Evolutionary conservation across 495 filamentous ascomycete species (phyloP).

Genomic region (Annulohypoxylon nitens): DNA sequence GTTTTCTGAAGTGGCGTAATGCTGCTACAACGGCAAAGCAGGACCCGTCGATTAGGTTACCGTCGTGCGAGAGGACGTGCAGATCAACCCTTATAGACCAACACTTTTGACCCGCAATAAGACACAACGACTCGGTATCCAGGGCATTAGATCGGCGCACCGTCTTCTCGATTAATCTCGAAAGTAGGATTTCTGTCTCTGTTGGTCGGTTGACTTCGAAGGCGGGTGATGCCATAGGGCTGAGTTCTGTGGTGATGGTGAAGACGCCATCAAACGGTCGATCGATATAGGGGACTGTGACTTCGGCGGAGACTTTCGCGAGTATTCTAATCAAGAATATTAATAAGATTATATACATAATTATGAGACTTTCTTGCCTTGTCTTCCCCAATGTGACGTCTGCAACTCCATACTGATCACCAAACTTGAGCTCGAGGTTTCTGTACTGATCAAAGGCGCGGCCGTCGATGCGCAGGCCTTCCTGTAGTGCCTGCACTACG

Average conservation of each 20-base stretch:
- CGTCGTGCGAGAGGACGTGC: constrained; percentile 90
- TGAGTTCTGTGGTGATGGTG: constrained; percentile 88
- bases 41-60: constrained; percentile 84
- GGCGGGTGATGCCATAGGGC: constrained; percentile 90
- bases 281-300: constrained; percentile 84
- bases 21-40: constrained; percentile 90
- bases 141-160: constrained; percentile 91
- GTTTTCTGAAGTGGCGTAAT: constrained; percentile 88
- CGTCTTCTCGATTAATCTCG: constrained; percentile 90
- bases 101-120: constrained; percentile 88
- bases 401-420: constrained; percentile 90
- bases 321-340: constrained; percentile 70
- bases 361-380: constrained; percentile 64
- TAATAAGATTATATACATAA: neutral
- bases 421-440: constrained; percentile 80
- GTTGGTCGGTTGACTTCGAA: constrained; percentile 88
- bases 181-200: constrained; percentile 84
- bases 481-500: constrained; percentile 77
- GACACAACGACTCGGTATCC: constrained; percentile 94
- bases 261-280: constrained; percentile 96
- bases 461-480: constrained; percentile 85
- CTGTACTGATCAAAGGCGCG: constrained; percentile 84
- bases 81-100: constrained; percentile 91
- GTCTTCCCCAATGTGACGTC: constrained; percentile 93
- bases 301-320: constrained; percentile 86